Base-by-base conservation (phyloP, 768 basidiomycete species). In the Rhizopogon roseolus region DNA sequence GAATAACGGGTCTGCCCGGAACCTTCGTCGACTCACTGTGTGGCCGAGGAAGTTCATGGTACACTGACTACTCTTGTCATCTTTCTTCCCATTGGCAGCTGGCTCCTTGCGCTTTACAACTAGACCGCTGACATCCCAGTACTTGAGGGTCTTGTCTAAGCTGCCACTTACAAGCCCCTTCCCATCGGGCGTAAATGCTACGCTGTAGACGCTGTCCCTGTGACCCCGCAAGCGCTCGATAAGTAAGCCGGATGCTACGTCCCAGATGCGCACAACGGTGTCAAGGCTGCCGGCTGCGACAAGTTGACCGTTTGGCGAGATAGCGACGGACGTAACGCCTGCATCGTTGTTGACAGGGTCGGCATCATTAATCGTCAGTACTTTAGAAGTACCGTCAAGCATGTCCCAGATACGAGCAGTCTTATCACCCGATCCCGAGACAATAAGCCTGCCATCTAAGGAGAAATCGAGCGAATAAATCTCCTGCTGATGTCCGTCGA, bases 221-320 rank as follows among this genome's bases (percentile, higher is more conserved):
- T 71, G 69, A 2, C 65, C 67, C 32, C 56, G 56, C 25, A 71
- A 58, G 5, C 46, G 51, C 5, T 54, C 52, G 16, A 17, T 50
- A 27, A 69, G 64, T n/a, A 55, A 56, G 11, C 73, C 78, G 4
- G 72, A 73, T 41, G 66, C 60, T 50, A 76, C 66, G 54, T 80
- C 73, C 81, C 81, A 82, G 11, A 82, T 69, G 49, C 81, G 72
- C 29, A 82, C 69, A 52, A 74, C 66, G 22, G 76, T 76, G 60
- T 81, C 80, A n/a, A 82, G 71, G 32, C 71, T 72, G 8, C 80
- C 81, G 36, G 80, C 75, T 37, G 79, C 81, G 17, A 81, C 73
- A 52, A 77, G 71, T 44, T 67, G 69, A 4, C 78, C 76, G 53
- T 60, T 53, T 2, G 46, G 32, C 49, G 71, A 62, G 25, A 70